Evolutionary conservation across 2,329 filamentous ascomycete species (phyloP), one percentile per base, ranked within the genome.

Genomic region (Zymoseptoria pseudotritici): DNA sequence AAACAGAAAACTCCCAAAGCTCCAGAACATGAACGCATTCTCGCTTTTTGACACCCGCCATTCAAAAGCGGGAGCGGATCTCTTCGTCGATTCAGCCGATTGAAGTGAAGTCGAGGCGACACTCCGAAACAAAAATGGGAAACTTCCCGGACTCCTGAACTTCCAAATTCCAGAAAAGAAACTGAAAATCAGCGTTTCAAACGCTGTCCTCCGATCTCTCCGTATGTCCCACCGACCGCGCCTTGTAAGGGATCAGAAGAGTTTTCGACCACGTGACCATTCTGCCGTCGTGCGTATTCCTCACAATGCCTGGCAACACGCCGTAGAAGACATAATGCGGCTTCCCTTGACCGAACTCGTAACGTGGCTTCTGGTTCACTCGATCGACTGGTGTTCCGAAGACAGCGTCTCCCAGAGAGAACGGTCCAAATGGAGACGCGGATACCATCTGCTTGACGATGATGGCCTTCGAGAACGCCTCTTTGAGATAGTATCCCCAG

Each of bases 381-480:
- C 50, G 22, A 24, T 52, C 50, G 19, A 52, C 4, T 2, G 50
- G 20, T 19, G 1, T 13, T 22, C 22, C 50, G 20, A 21, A 6
- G 50, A 52, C n/a, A 21, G 20, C 8, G 20, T 19, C 4, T 22
- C 22, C 50, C 22, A 20, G 4, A 24, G 5, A 2, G 56, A 63
- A 61, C 4, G 52, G 56, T 1, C 58, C 58, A 0, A 56, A 11
- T 4, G 20, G 3, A 1, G 61, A 63, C 11, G 8, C 21, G 4
- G 17, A 5, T 1, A 57, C 50, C 3, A 46, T 52, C 53, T 59
- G 63, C 53, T 59, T 59, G 49, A 65, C 26, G 46, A 58, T 46
- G 19, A 61, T 57, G 2, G 62, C 60, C 17, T 31, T 17, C 4
- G 19, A n/a, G 51, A 61, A 58, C 4, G 60, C 62, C 3, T 56